These are phyloP conservation scores for Hansenula sp. DNA, from an alignment of 1,139 yeast genomes.

Conservation along the genomic window DNA sequence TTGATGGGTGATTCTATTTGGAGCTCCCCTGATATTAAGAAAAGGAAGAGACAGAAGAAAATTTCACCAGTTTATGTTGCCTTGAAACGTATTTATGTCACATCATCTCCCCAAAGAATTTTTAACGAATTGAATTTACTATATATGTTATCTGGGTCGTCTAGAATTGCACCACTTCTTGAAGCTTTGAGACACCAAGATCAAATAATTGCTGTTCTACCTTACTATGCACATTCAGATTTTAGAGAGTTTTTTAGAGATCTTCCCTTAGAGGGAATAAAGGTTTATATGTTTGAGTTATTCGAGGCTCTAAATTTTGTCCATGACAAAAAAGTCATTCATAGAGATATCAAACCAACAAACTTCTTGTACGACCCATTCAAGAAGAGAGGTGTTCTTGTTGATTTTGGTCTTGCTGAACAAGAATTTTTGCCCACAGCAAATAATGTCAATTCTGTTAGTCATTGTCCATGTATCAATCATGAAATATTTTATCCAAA, in stretches of 20 bases:
- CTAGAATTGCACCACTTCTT: constrained; percentile 80
- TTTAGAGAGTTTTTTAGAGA: constrained; percentile 84
- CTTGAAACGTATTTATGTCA: constrained; percentile 87
- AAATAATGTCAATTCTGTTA: constrained; percentile 20
- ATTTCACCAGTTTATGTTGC: constrained; percentile 69
- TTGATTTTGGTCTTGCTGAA: constrained; percentile 26
- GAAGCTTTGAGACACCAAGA: constrained; percentile 87
- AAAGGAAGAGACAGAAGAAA: constrained; percentile 22
- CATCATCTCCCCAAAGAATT: constrained; percentile 90
- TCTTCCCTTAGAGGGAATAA: constrained; percentile 74
- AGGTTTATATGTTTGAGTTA: constrained; percentile 75
- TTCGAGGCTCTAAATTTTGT: constrained; percentile 54
- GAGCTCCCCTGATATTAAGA: constrained; percentile 64
- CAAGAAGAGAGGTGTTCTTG: constrained; percentile 22
- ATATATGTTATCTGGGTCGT: constrained; percentile 61
- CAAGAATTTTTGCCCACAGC: constrained; percentile 11
- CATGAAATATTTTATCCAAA: constrained; percentile 2
- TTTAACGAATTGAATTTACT: constrained; percentile 80
- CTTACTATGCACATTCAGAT: constrained; percentile 88
- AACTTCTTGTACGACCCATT: constrained; percentile 56
- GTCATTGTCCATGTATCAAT: constrained; percentile 25
- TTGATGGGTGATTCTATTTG: constrained; percentile 93
- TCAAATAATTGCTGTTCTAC: constrained; percentile 89
- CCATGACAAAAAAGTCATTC: constrained; percentile 63
- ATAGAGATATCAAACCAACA: constrained; percentile 78